These are phyloP conservation scores for Neurospora hispaniola DNA, from an alignment of 495 filamentous ascomycete species.

Conservation along the genomic window DNA sequence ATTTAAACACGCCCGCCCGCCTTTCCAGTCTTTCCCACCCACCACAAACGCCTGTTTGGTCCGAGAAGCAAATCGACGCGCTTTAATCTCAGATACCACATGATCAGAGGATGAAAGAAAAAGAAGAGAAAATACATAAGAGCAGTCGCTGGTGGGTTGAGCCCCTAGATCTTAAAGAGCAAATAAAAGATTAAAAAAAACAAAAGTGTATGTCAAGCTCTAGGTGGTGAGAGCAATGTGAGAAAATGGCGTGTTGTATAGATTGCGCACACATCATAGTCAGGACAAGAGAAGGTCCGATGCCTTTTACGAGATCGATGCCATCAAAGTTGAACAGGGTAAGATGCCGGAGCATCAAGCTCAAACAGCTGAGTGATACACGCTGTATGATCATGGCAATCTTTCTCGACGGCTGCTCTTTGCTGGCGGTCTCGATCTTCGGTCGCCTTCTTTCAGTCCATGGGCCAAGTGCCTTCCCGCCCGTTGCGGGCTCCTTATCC, in stretches of 20 bases:
- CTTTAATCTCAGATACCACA: neutral
- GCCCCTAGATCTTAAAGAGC: neutral
- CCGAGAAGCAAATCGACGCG: neutral
- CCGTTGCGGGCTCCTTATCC: neutral
- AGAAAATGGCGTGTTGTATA: neutral
- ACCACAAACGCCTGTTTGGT: neutral
- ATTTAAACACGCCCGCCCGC: neutral
- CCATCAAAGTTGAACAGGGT: slow-evolving; percentile 1
- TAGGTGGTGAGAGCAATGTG: neutral
- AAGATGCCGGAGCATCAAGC: neutral
- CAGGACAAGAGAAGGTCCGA: neutral
- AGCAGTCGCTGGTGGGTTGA: neutral
- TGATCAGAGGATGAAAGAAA: neutral
- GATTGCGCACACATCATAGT: neutral
- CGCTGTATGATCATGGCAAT: neutral
- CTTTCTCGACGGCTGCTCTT: neutral
- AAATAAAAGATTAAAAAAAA: neutral
- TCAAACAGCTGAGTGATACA: neutral
- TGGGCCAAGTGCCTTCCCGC: slow-evolving; percentile 1
- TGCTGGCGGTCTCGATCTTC: neutral
- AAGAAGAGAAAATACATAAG: neutral
- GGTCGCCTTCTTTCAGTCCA: neutral
- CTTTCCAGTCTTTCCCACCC: neutral
- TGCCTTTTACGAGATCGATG: neutral
- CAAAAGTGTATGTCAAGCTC: neutral